A percentile compares a stretch with the other conserved stretches of the same genome.
phyloP scores from a whole-genome alignment of 441 rosid genomes.

The Brassica hybrid region DNA sequence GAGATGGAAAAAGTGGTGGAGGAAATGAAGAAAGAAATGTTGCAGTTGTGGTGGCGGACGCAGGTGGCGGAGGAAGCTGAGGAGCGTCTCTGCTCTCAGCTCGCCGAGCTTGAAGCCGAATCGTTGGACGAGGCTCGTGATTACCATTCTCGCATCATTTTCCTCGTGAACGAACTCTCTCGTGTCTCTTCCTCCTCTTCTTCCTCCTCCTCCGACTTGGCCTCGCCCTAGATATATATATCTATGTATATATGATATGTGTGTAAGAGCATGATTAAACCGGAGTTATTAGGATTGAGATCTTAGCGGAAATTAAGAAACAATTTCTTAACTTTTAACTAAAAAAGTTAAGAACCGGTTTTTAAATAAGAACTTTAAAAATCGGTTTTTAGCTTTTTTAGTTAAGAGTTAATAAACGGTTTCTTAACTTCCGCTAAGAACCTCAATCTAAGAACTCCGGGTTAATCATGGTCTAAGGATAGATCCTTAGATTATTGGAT shows the following conservation, averaged over 20 bases:
- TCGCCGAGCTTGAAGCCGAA: slow-evolving; percentile 85
- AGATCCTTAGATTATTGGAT: slow-evolving; percentile 32
- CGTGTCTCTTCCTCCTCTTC: slow-evolving; percentile 32
- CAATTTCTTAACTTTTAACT: no score
- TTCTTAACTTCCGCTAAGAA: no score
- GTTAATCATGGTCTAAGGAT: neutral
- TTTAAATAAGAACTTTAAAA: no score
- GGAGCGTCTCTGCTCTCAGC: slow-evolving; percentile 78
- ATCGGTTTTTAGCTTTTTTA: no score
- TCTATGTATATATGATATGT: neutral
- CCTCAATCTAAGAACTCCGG: no score
- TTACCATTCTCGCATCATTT: slow-evolving; percentile 58
- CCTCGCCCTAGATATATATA: slow-evolving; percentile 14
- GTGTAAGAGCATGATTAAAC: no score
- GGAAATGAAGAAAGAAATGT: slow-evolving; percentile 63
- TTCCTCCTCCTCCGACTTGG: slow-evolving; percentile 15
- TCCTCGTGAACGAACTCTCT: slow-evolving; percentile 71
- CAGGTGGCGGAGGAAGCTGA: slow-evolving; percentile 82
- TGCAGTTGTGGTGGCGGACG: slow-evolving; percentile 53
- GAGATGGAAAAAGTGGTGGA: slow-evolving; percentile 74
- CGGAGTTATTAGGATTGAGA: no score
- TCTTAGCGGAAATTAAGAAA: no score
- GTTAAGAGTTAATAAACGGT: no score
- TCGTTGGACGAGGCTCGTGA: slow-evolving; percentile 69
- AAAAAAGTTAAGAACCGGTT: no score